phyloP scores from a whole-genome alignment of 208 protist species.

The Naegleria fowleri region DNA sequence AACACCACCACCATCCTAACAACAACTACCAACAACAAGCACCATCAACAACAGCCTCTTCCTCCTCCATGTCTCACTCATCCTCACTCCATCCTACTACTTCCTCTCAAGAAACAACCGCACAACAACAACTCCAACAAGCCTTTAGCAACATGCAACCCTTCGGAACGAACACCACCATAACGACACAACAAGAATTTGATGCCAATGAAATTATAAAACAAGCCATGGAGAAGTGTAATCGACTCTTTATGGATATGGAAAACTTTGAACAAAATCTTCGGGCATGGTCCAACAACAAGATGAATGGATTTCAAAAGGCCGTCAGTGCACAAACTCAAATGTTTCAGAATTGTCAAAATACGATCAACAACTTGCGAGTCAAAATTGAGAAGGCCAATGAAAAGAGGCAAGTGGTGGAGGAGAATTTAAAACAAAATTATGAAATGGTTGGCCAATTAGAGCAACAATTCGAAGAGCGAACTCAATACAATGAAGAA shows the following conservation, averaged over 20 bases:
- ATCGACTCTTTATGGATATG: neutral
- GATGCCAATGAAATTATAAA: too few relatives aligned
- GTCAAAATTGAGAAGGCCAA: neutral
- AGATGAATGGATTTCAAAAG: too few relatives aligned
- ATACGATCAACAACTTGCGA: neutral
- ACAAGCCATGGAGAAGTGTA: too few relatives aligned
- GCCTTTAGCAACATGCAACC: neutral
- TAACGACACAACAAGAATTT: neutral
- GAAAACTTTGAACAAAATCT: neutral
- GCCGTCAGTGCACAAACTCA: too few relatives aligned
- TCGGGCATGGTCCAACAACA: too few relatives aligned
- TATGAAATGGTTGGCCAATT: neutral
- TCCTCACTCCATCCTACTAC: too few relatives aligned
- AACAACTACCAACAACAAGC: too few relatives aligned
- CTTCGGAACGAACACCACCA: neutral
- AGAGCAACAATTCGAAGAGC: neutral
- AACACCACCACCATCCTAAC: neutral
- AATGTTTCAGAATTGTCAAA: neutral
- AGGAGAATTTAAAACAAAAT: neutral
- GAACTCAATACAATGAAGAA: neutral
- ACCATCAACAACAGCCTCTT: too few relatives aligned
- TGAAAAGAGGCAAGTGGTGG: neutral
- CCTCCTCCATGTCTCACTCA: too few relatives aligned
- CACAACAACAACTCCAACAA: neutral
- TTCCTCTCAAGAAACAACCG: neutral